Percentiles rank a stretch among this genome's conserved stretches.
Conservation (phyloP, 495 filamentous ascomycete species). For the Xylaria cubensis region DNA sequence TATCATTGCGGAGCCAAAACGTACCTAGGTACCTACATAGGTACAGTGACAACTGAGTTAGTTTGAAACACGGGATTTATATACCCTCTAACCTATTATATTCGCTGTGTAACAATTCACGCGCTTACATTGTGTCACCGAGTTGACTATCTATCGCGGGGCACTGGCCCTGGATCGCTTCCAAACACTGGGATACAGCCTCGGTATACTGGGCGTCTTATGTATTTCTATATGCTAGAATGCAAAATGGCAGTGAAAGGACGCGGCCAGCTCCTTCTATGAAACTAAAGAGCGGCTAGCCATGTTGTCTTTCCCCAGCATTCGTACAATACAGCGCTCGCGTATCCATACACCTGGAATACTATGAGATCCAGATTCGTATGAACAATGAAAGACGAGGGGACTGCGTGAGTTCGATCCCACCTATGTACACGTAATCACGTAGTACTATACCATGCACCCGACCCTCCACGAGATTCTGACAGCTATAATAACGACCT, state of each 20-base stretch:
- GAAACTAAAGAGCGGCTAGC: background rate
- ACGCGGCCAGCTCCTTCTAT: background rate
- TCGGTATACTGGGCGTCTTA: background rate
- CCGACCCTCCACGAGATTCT: background rate
- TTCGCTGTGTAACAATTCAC: background rate
- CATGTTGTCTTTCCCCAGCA: background rate
- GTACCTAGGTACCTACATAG: too few relatives aligned
- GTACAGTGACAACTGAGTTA: background rate
- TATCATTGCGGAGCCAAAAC: too few relatives aligned
- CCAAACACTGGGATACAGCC: slow-evolving; percentile 6
- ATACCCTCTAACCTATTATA: background rate
- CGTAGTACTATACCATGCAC: background rate
- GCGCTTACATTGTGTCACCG: background rate
- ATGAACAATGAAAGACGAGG: too few relatives aligned
- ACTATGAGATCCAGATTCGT: too few relatives aligned
- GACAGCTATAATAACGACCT: too few relatives aligned
- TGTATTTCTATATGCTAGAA: background rate
- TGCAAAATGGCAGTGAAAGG: background rate
- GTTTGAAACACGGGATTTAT: background rate
- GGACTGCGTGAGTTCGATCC: too few relatives aligned
- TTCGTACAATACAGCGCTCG: background rate
- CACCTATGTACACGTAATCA: too few relatives aligned
- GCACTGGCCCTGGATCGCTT: background rate
- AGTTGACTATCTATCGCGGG: background rate
- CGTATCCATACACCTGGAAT: slow-evolving; percentile 6